These are phyloP conservation scores for Fusarium sp. DNA, from an alignment of 2,329 filamentous ascomycete species.

Conservation along the genomic window DNA sequence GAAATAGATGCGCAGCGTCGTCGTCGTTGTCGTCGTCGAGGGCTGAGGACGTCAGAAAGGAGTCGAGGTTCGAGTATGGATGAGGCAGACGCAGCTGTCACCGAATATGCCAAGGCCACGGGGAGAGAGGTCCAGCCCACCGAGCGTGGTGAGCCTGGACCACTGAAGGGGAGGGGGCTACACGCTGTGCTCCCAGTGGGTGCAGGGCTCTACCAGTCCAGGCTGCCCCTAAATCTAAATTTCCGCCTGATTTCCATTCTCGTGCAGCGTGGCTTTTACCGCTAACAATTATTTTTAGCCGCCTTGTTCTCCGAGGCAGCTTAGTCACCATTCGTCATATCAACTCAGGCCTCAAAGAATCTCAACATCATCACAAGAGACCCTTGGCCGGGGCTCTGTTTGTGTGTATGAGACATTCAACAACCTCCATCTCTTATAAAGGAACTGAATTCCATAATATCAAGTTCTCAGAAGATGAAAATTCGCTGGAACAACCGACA, in stretches of 20 bases:
- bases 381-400: not conserved
- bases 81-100: slow-evolving; percentile 43
- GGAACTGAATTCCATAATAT: not conserved
- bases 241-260: slow-evolving; percentile 45
- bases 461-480: not conserved
- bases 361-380: slow-evolving; percentile 18
- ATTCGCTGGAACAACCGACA: not conserved
- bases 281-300: slow-evolving; percentile 46
- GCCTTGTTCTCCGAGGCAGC: slow-evolving; percentile 9
- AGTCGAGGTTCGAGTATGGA: slow-evolving; percentile 33
- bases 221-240: slow-evolving; percentile 42
- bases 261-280: slow-evolving; percentile 42
- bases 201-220: slow-evolving; percentile 27
- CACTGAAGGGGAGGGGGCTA: slow-evolving; percentile 19
- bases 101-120: slow-evolving; percentile 47
- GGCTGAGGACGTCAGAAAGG: slow-evolving; percentile 29
- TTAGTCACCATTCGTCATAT: slow-evolving; percentile 41
- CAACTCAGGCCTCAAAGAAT: slow-evolving; percentile 5
- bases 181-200: slow-evolving; percentile 7
- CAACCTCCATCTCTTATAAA: not conserved
- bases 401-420: not conserved
- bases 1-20: slow-evolving; percentile 26
- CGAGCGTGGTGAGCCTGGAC: slow-evolving; percentile 18
- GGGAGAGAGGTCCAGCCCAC: slow-evolving; percentile 34
- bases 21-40: slow-evolving; percentile 2